Evolutionary conservation across 1,139 yeast genomes (phyloP), one percentile per base, ranked within the genome.

Genomic region (Candida tropicalis): DNA sequence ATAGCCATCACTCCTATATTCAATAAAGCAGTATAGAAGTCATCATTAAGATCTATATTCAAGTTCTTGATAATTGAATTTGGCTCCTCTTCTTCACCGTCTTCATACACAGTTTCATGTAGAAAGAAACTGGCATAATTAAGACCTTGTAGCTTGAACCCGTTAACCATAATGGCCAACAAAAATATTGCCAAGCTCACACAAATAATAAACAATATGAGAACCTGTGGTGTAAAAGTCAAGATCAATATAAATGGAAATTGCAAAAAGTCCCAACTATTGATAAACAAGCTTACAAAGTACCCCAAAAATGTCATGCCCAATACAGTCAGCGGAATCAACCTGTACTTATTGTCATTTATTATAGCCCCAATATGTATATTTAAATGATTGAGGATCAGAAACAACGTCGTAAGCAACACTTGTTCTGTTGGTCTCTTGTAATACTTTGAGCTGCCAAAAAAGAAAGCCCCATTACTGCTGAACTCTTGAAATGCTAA

Each of bases 401-500:
- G 80, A 46, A 79, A 75, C 8, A 79, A 51, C 3, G 82, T 71
- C 1, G 82, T 62, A 0, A 77, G 58, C 28, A 84, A 61, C 16
- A 83, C 64, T 54, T 80, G 84, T 29, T 75, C 75, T 0, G 82
- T 70, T 7, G 88, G 84, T 16, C 72, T 56, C 29, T 63, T 64
- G 4, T 48, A 51, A 17, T 49, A 43, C 16, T 52, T 52, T 9
- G 57, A 50, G 41, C 59, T 55, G 11, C 64, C 62, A 41, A 64
- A 55, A 42, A 68, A 60, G 24, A 65, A 52, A 0, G 63, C 63
- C 1, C 62, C 63, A 17, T 72, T 62, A n/a, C 76, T 67, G 53
- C 81, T 81, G 24, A 77, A 81, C 54, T 84, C 91, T 56, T 85
- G 90, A 56, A 84, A 84, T 10, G 88, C 87, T 23, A 84, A 62